Conservation (phyloP, 2,329 filamentous ascomycete genomes). For the Aaosphaeria pasadenensis region DNA sequence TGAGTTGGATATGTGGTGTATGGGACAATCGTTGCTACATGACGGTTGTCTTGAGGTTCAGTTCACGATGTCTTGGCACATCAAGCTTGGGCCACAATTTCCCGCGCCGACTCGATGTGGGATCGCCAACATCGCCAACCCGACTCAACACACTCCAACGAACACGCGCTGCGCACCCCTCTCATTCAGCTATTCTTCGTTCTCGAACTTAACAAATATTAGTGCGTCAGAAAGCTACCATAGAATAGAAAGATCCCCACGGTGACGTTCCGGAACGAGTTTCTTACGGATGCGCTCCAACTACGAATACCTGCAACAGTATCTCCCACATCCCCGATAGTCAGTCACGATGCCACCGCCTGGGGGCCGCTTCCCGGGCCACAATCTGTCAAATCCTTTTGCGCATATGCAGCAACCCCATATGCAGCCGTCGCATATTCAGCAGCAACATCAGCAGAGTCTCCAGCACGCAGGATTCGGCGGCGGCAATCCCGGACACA, state of each 20-base stretch:
- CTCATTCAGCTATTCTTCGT: not conserved
- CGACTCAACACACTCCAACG: not conserved
- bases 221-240: not conserved
- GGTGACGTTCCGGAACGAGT: not conserved
- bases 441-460: conserved; percentile 50
- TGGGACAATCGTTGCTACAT: not conserved
- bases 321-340: conserved; percentile 12
- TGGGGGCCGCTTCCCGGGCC: conserved; percentile 57
- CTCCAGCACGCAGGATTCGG: conserved; percentile 69
- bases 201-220: not conserved
- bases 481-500: conserved; percentile 53
- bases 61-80: conserved; percentile 3
- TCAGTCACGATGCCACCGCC: conserved; percentile 54
- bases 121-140: not conserved
- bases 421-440: not conserved
- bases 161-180: not conserved
- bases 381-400: conserved; percentile 59
- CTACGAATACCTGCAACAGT: not conserved
- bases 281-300: conserved; percentile 3
- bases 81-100: conserved; percentile 8
- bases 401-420: conserved; percentile 49
- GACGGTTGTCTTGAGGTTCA: not conserved
- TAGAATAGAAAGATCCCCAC: not conserved
- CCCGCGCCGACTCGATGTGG: not conserved
- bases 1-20: not conserved